Evolutionary conservation across 352 stramenopile species (phyloP).

Genomic region (Thalassiosira exigua): DNA sequence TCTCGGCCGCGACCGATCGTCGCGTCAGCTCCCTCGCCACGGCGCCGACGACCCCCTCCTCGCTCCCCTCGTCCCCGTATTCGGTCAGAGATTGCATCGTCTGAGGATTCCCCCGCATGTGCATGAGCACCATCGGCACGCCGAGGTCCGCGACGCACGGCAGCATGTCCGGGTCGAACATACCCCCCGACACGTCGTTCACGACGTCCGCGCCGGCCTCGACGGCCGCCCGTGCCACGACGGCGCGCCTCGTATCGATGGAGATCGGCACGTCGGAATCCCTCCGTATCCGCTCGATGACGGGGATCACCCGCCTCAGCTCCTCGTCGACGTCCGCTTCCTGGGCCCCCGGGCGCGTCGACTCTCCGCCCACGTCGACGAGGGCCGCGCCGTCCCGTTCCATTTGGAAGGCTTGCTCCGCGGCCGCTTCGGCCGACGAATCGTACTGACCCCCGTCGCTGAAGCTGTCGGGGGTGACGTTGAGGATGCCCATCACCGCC

Average conservation of each 20-base stretch:
- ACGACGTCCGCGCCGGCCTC: constrained; percentile 94
- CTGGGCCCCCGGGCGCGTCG: constrained; percentile 94
- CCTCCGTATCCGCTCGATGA: constrained; percentile 91
- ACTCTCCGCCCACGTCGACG: constrained; percentile 99
- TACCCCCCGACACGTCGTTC: constrained; percentile 97
- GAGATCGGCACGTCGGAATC: constrained; percentile 89
- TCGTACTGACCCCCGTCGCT: constrained; percentile 89
- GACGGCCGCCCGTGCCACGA: constrained; percentile 90
- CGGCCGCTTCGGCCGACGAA: constrained; percentile 70
- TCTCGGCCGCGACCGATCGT: constrained; percentile 86
- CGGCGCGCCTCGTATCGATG: constrained; percentile 95
- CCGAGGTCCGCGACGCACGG: constrained; percentile 85
- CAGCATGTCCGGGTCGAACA: constrained; percentile 93
- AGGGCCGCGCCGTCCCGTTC: constrained; percentile 90
- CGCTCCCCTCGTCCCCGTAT: constrained; percentile 76
- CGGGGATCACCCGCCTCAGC: constrained; percentile 90
- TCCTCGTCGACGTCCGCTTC: constrained; percentile 90
- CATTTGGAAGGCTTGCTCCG: constrained; percentile 90
- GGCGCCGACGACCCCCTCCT: constrained; percentile 85
- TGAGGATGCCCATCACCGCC: constrained; percentile 98
- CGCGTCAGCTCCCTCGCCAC: constrained; percentile 88
- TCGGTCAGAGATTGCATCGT: constrained; percentile 92
- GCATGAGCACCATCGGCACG: constrained; percentile 95
- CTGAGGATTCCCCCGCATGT: constrained; percentile 95
- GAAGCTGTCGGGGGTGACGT: constrained; percentile 99